Evolutionary conservation across 805 yeast species (phyloP).

Genomic region (Saturnispora halmiae): DNA sequence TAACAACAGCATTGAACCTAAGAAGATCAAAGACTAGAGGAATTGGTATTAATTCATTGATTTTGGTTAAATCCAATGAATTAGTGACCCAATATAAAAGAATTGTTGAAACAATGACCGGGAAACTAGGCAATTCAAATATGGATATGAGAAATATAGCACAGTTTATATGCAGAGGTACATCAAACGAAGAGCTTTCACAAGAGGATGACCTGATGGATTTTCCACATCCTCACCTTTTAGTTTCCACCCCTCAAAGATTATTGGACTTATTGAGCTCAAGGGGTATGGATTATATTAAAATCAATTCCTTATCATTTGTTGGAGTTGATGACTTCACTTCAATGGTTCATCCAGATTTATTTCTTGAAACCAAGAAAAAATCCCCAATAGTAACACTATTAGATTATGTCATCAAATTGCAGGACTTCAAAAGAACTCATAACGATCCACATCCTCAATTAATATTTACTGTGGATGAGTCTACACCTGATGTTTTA

Average conservation of each 20-base stretch:
- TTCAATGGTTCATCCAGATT: slow-evolving; percentile 20
- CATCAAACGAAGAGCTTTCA: slow-evolving; percentile 17
- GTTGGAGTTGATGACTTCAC: slow-evolving; percentile 31
- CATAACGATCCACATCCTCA: slow-evolving; percentile 29
- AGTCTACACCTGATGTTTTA: slow-evolving; percentile 34
- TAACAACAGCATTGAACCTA: slow-evolving; percentile 22
- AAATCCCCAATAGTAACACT: slow-evolving; percentile 26
- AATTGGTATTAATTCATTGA: slow-evolving; percentile 23
- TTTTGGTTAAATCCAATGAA: slow-evolving; percentile 25
- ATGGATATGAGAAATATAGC: slow-evolving; percentile 14
- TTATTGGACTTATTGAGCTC: slow-evolving; percentile 28
- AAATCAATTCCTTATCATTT: slow-evolving; percentile 21
- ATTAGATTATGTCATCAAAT: slow-evolving; percentile 25
- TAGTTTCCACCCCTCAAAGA: slow-evolving; percentile 31
- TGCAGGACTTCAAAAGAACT: slow-evolving; percentile 26
- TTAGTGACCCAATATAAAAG: slow-evolving; percentile 21
- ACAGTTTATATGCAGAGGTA: slow-evolving; percentile 27
- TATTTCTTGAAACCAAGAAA: slow-evolving; percentile 15
- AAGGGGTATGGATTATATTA: slow-evolving; percentile 26
- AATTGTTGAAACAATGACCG: slow-evolving; percentile 13
- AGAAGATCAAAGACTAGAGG: slow-evolving; percentile 21
- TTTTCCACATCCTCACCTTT: slow-evolving; percentile 24
- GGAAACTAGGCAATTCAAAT: background rate
- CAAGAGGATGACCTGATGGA: slow-evolving; percentile 22
- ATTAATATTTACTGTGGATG: slow-evolving; percentile 21